Conservation (phyloP, 345 rosid genomes). For the Linum trigynum region DNA sequence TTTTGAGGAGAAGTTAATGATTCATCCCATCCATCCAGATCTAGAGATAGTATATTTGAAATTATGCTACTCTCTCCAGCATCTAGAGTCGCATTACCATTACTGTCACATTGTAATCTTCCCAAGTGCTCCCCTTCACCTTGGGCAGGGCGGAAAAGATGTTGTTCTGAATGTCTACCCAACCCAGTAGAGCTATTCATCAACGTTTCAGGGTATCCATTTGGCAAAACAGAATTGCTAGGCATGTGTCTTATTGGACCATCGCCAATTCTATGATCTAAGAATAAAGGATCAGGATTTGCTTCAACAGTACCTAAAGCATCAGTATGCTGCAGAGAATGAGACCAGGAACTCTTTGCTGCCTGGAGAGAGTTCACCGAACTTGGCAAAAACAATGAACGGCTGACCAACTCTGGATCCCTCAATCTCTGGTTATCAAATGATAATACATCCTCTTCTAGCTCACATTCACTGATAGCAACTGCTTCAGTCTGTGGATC, state of each 20-base stretch:
- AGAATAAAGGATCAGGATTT: slow-evolving; percentile 24
- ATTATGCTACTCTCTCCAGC: slow-evolving; percentile 55
- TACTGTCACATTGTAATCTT: slow-evolving; percentile 13
- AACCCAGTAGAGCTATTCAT: slow-evolving; percentile 25
- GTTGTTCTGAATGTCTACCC: slow-evolving; percentile 24
- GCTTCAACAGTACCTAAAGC: slow-evolving; percentile 16
- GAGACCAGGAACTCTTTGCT: slow-evolving; percentile 35
- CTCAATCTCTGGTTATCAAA: slow-evolving; percentile 46
- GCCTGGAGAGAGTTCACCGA: slow-evolving; percentile 29
- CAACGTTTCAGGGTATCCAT: slow-evolving; percentile 38
- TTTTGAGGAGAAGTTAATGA: slow-evolving; percentile 49
- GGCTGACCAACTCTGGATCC: slow-evolving; percentile 48
- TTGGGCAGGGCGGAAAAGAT: slow-evolving; percentile 29
- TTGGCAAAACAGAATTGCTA: slow-evolving; percentile 26
- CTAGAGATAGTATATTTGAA: slow-evolving; percentile 66
- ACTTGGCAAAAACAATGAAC: slow-evolving; percentile 22
- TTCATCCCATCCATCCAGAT: slow-evolving; percentile 69
- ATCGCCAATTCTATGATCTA: slow-evolving; percentile 30
- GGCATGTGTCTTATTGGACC: slow-evolving; percentile 16
- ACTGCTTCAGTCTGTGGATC: slow-evolving; percentile 8
- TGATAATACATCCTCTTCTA: slow-evolving; percentile 56
- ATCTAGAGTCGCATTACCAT: slow-evolving; percentile 17
- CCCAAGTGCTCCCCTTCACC: slow-evolving; percentile 17
- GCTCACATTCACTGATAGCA: slow-evolving; percentile 21
- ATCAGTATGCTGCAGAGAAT: slow-evolving; percentile 24